These are phyloP conservation scores for Fusarium heterosporum DNA, from an alignment of 2,329 filamentous ascomycete species.

Conservation along the genomic window DNA sequence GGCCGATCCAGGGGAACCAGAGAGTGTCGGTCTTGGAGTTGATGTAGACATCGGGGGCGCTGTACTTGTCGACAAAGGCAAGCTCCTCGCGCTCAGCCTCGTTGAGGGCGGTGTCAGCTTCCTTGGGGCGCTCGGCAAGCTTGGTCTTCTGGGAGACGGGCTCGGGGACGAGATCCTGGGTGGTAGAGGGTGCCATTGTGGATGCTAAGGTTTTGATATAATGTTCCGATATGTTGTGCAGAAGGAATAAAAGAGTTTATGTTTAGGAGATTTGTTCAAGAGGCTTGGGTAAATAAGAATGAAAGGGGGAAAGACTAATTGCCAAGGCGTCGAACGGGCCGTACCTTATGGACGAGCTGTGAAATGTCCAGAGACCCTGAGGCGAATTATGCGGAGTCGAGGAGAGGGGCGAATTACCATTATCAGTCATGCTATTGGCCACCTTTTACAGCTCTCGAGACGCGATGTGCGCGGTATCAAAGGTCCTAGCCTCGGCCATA, in stretches of 20 bases:
- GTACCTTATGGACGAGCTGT: conserved; percentile 19
- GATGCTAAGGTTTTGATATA: background rate
- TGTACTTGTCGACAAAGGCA: conserved; percentile 45
- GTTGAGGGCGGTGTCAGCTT: conserved; percentile 18
- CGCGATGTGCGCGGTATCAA: conserved; percentile 14
- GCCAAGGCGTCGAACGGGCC: conserved; percentile 21
- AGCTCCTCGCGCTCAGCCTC: conserved; percentile 28
- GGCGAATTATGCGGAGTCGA: conserved; percentile 9
- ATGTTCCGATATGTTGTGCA: conserved; percentile 6
- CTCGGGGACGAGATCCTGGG: conserved; percentile 21
- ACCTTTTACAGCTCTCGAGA: background rate
- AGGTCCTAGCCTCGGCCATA: conserved; percentile 23
- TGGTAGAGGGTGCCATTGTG: conserved; percentile 30
- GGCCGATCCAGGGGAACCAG: conserved; percentile 41
- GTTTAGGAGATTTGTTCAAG: background rate
- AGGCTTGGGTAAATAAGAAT: background rate
- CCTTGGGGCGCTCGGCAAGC: conserved; percentile 24
- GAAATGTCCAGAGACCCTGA: conserved; percentile 10
- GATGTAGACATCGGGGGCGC: conserved; percentile 44
- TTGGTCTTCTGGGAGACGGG: conserved; percentile 16
- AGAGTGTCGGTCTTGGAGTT: conserved; percentile 38
- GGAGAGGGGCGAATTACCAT: conserved; percentile 28
- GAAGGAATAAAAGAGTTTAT: background rate
- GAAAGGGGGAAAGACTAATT: conserved; percentile 1
- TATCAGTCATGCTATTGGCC: conserved; percentile 21